A percentile compares a stretch with the other conserved stretches of the same genome.
Evolutionary conservation across 2,329 filamentous ascomycete genomes (phyloP).

Genomic region (Aspergillus arachidicola): DNA sequence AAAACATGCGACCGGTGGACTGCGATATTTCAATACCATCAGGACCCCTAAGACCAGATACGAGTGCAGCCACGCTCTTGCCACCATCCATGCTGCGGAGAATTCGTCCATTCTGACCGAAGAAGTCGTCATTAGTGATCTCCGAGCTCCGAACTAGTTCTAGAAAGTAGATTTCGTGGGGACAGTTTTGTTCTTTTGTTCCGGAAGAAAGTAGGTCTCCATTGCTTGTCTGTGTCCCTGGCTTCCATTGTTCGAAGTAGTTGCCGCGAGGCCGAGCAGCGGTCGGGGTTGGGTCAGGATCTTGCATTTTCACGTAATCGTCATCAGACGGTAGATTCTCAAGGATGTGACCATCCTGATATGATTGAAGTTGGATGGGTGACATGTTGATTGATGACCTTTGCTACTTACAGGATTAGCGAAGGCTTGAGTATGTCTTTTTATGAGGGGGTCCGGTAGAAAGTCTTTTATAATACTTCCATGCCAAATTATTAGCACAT

Average conservation of each 20-base stretch:
- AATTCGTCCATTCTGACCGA: too few species aligned
- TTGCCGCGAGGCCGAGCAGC: conserved; percentile 50
- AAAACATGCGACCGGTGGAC: conserved; percentile 46
- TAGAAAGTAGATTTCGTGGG: conserved; percentile 21
- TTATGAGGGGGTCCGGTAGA: too few species aligned
- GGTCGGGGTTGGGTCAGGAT: conserved; percentile 38
- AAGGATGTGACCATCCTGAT: too few species aligned
- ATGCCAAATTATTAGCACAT: too few species aligned
- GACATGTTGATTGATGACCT: too few species aligned
- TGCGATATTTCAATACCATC: conserved; percentile 50
- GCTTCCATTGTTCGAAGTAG: conserved; percentile 51
- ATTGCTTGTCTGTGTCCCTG: conserved; percentile 41
- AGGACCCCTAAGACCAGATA: conserved; percentile 32
- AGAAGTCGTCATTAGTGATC: too few species aligned
- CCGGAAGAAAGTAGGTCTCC: conserved; percentile 41
- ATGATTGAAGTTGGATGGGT: too few species aligned
- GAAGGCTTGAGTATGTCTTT: too few species aligned
- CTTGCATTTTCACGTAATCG: conserved; percentile 55
- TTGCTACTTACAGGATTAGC: too few species aligned
- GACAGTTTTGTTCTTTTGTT: background rate
- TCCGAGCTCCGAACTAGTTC: conserved; percentile 28
- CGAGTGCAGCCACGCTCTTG: background rate
- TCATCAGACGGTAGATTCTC: conserved; percentile 36
- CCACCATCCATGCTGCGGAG: too few species aligned
- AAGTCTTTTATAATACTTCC: too few species aligned